Percentiles rank a stretch among this genome's conserved stretches.
phyloP scores from a whole-genome alignment of 306 rosid genomes.

The Leucaena leucocephala region DNA sequence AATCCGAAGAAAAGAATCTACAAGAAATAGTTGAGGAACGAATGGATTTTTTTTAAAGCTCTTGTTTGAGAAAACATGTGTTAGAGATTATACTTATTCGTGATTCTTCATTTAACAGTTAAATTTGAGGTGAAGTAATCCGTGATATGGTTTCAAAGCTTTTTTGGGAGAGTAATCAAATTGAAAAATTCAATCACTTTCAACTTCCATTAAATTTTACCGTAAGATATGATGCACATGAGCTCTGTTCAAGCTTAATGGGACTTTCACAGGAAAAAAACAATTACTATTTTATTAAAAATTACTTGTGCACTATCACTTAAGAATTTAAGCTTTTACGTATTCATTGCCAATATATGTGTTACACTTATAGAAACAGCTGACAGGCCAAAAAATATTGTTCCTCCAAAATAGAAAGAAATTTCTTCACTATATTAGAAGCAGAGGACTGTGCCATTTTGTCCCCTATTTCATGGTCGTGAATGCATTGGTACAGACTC shows the following conservation, averaged over 20 bases:
- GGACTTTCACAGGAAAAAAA: neutral
- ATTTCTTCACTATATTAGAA: neutral
- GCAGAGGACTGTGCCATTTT: neutral
- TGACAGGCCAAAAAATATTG: neutral
- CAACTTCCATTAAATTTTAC: neutral
- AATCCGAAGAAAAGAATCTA: neutral
- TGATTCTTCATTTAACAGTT: neutral
- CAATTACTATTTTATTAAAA: neutral
- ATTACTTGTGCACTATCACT: neutral
- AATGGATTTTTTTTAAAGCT: neutral
- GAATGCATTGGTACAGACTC: neutral
- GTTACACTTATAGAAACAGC: neutral
- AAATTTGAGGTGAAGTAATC: neutral
- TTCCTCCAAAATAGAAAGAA: slow-evolving; percentile 1
- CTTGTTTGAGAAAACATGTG: neutral
- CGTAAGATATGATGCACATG: neutral
- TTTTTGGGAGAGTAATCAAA: neutral
- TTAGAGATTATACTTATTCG: neutral
- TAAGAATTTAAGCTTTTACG: neutral
- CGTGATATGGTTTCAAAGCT: neutral
- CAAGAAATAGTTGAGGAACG: neutral
- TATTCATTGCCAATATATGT: neutral
- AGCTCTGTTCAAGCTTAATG: no score
- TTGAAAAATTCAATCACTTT: neutral
- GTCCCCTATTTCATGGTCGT: neutral